Evolutionary conservation across 2,329 filamentous ascomycete species (phyloP), one percentile per base, ranked within the genome.

Genomic region (Cladosporium phlei): DNA sequence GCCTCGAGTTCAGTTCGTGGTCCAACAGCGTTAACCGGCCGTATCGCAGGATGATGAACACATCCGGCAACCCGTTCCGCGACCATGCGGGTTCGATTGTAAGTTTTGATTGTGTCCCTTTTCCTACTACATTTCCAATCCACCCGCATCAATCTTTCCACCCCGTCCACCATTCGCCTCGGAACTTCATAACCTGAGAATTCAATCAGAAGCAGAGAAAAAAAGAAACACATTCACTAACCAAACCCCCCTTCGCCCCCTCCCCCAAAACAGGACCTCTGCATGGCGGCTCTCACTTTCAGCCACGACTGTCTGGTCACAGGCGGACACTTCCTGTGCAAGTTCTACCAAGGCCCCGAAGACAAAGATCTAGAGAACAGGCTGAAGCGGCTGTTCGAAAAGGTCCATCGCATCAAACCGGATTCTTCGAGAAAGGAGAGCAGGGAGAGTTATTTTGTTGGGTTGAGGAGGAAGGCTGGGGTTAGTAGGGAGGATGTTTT

Each of bases 1-100:
- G 84, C 62, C 38, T 48, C 30, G 38, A 37, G 32, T 22, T 37
- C 32, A 43, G 30, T 30, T 89, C 86, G 73, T 84, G 80, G 73
- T 84, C 86, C 74, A 88, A 81, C 73, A 95, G 83, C 75, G 78
- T 96, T 80, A 95, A 84, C 91, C 86, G 93, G 80, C 88, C 89
- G 55, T 93, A 94, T 82, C 68, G 72, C 78, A 98, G 93, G 93
- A 85, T 98, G 85, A 95, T 96, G 89, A 98, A 98, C 70, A 96
- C 91, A 59, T 95, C 86, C 70, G 93, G 93, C 47, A 85, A 88
- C 60, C 69, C 70, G 16, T 93, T 95, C 63, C 81, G 83, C 55
- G 93, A 98, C 68, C 93, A 98, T 69, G 84, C 82, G 8, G 87
- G 88, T 22, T 96, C 89, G 69, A 97, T 98, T 88, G 91, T 96